Conservation (phyloP, 352 stramenopile genomes). For the Phytophthora capsici region DNA sequence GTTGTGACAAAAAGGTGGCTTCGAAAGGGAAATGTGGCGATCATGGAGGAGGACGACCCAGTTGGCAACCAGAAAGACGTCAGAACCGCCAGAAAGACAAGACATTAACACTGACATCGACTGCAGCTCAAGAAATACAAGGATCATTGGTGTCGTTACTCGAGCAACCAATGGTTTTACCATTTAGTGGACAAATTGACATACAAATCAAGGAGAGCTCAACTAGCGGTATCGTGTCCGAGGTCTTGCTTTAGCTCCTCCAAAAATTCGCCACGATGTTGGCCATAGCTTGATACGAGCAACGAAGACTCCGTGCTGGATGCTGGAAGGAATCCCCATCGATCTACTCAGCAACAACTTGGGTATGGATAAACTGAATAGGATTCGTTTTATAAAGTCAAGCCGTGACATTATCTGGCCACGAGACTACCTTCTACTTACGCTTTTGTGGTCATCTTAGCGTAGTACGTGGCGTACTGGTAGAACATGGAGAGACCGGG, state of each 20-base stretch:
- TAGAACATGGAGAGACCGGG: no score
- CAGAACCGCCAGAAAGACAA: neutral
- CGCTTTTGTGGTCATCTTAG: no score
- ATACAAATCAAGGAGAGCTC: neutral
- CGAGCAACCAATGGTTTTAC: neutral
- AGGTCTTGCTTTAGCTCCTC: slow-evolving; percentile 6
- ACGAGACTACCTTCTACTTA: no score
- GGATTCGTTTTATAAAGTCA: no score
- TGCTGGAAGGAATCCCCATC: neutral
- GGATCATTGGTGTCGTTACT: slow-evolving; percentile 12
- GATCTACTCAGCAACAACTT: slow-evolving; percentile 3
- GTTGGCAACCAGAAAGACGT: neutral
- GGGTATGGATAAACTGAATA: no score
- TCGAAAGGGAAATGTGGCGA: slow-evolving; percentile 24
- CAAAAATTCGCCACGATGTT: neutral
- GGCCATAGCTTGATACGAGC: slow-evolving; percentile 3
- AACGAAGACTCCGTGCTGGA: neutral
- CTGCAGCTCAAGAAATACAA: neutral
- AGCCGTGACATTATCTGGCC: no score
- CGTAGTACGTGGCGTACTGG: no score
- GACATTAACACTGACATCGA: neutral
- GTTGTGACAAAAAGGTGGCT: slow-evolving; percentile 17
- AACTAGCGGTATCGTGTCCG: neutral
- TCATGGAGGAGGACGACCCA: slow-evolving; percentile 14
- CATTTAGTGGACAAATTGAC: neutral